phyloP scores from a whole-genome alignment of 371 early-diverging fungal species.

The Actinomucor elegans region DNA sequence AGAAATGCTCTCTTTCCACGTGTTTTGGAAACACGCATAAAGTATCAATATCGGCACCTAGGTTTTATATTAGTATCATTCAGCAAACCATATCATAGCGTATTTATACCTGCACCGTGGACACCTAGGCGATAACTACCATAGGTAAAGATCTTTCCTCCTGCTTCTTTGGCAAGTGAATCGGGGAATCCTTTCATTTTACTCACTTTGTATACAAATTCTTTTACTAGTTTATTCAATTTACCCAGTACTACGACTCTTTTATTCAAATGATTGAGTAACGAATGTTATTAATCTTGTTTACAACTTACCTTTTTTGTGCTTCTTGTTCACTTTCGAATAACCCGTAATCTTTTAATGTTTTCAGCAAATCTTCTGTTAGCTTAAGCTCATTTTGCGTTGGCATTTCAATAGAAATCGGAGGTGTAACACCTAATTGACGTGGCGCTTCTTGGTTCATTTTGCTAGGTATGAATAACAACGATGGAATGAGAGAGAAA shows the following conservation, averaged over 20 bases:
- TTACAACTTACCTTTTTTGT: slow-evolving; percentile 28
- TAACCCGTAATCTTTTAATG: slow-evolving; percentile 66
- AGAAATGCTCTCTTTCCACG: slow-evolving; percentile 96
- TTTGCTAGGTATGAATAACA: slow-evolving; percentile 24
- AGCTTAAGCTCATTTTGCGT: slow-evolving; percentile 61
- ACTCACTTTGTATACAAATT: slow-evolving; percentile 82
- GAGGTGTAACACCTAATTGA: slow-evolving; percentile 63
- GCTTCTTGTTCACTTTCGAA: slow-evolving; percentile 79
- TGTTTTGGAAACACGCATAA: slow-evolving; percentile 96
- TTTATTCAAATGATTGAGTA: not conserved
- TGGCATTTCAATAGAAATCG: slow-evolving; percentile 55
- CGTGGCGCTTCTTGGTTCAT: slow-evolving; percentile 28
- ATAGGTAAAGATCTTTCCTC: slow-evolving; percentile 99
- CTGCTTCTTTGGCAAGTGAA: slow-evolving; percentile 80
- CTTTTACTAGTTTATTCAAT: slow-evolving; percentile 83
- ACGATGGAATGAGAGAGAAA: not conserved
- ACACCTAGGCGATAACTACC: slow-evolving; percentile 99
- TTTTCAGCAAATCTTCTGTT: slow-evolving; percentile 62
- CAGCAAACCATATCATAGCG: not conserved
- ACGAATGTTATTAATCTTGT: not conserved
- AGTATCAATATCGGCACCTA: slow-evolving; percentile 99
- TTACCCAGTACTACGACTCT: slow-evolving; percentile 90
- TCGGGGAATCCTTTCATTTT: slow-evolving; percentile 73
- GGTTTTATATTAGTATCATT: not conserved
- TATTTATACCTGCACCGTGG: slow-evolving; percentile 79